A percentile compares a stretch with the other conserved stretches of the same genome.
Evolutionary conservation across 768 basidiomycete species (phyloP).

Genomic region (Astraeus odoratus): DNA sequence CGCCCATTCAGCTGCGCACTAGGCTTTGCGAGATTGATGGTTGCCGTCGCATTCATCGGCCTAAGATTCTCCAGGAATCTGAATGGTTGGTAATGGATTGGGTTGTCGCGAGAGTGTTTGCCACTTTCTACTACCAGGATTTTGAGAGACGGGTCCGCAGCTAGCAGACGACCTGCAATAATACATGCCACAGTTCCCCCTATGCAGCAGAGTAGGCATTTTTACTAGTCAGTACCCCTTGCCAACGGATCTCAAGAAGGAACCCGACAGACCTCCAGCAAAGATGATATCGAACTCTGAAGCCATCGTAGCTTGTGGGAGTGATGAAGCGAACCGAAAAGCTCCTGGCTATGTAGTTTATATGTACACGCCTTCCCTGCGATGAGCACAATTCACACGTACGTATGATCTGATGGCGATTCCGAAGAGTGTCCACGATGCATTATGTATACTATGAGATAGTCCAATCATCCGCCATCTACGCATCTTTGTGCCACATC

Average conservation of each 20-base stretch:
- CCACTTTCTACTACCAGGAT: conserved; percentile 24
- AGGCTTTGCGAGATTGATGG: conserved; percentile 8
- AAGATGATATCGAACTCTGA: conserved; percentile 41
- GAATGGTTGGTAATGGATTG: conserved; percentile 16
- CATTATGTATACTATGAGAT: too few species aligned
- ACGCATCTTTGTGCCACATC: too few species aligned
- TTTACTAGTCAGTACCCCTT: not conserved
- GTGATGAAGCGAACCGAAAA: too few species aligned
- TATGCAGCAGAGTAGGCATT: too few species aligned
- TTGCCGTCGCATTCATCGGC: conserved; percentile 12
- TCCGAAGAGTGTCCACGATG: too few species aligned
- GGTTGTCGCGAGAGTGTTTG: conserved; percentile 13
- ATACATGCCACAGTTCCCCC: conserved; percentile 23
- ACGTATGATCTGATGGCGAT: too few species aligned
- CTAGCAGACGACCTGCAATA: conserved; percentile 20
- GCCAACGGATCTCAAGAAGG: not conserved
- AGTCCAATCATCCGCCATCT: too few species aligned
- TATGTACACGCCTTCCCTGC: too few species aligned
- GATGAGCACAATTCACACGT: too few species aligned
- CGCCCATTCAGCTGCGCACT: conserved; percentile 12
- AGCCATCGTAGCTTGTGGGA: not conserved
- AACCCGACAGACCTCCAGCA: conserved; percentile 39
- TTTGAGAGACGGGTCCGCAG: conserved; percentile 19
- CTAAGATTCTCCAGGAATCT: conserved; percentile 12
- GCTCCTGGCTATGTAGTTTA: too few species aligned